Evolutionary conservation across 768 basidiomycete species (phyloP).

Genomic region (Tricholoma sp.): DNA sequence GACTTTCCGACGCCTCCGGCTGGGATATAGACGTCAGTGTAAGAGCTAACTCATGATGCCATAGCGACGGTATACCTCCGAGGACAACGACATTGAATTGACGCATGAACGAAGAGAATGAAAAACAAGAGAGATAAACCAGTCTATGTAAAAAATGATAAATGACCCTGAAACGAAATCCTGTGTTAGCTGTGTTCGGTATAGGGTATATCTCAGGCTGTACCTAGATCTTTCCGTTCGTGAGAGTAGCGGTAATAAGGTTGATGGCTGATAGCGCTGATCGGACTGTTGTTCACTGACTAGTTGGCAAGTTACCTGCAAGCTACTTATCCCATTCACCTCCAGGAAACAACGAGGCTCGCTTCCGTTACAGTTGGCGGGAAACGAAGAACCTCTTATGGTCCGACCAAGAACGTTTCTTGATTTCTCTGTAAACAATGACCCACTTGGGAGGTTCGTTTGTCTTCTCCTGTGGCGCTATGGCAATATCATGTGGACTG

Average conservation of each 20-base stretch:
- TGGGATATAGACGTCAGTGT: conserved; percentile 22
- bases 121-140: neutral
- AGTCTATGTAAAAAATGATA: too few species aligned
- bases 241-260: neutral
- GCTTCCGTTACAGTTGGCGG: neutral
- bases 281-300: too few species aligned
- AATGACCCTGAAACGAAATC: too few species aligned
- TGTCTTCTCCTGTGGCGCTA: neutral
- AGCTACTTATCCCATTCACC: neutral
- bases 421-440: conserved; percentile 51
- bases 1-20: conserved; percentile 90
- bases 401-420: conserved; percentile 62
- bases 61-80: conserved; percentile 50
- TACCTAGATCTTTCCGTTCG: neutral
- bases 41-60: conserved; percentile 1
- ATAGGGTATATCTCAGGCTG: neutral
- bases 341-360: neutral
- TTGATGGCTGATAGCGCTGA: too few species aligned
- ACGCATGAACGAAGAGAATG: conserved; percentile 39
- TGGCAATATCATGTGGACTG: neutral
- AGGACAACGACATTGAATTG: conserved; percentile 77
- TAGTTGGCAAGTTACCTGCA: neutral
- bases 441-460: conserved; percentile 51
- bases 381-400: conserved; percentile 28
- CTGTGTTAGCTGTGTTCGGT: too few species aligned